Evolutionary conservation across 169 alveolate genomes (phyloP).

Genomic region (Babesia ovis): DNA sequence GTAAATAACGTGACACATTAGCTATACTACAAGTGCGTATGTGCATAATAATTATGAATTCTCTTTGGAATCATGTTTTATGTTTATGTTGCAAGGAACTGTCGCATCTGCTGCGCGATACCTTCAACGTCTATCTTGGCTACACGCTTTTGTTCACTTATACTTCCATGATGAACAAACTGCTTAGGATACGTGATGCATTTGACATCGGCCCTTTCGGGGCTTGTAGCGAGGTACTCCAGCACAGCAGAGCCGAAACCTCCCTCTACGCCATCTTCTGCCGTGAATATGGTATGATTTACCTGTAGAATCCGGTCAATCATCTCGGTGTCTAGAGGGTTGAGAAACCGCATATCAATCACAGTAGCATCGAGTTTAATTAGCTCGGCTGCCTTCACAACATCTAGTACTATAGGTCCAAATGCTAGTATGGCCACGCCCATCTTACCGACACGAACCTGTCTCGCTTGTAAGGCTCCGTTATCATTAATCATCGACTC

Average conservation of each 20-base stretch:
- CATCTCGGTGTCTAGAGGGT: constrained; percentile 65
- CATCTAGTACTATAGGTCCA: constrained; percentile 53
- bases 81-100: constrained; percentile 5
- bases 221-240: constrained; percentile 32
- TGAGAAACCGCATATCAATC: constrained; percentile 72
- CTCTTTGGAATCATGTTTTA: too few relatives aligned
- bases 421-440: constrained; percentile 48
- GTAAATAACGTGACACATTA: too few relatives aligned
- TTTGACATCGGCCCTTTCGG: constrained; percentile 31
- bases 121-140: constrained; percentile 51
- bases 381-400: constrained; percentile 43
- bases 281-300: constrained; percentile 58
- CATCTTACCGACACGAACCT: constrained; percentile 31
- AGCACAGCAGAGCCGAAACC: constrained; percentile 71
- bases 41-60: too few relatives aligned
- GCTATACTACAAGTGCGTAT: too few relatives aligned
- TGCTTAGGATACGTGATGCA: constrained; percentile 55
- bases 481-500: not conserved
- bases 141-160: constrained; percentile 40
- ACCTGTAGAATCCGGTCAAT: constrained; percentile 28
- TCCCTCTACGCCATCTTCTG: constrained; percentile 74
- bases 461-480: constrained; percentile 1
- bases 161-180: constrained; percentile 48
- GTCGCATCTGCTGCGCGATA: constrained; percentile 37
- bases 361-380: constrained; percentile 40